A percentile compares a stretch with the other conserved stretches of the same genome.
Conservation (phyloP, 495 filamentous ascomycete species). For the Lasiosphaeria miniovina region DNA sequence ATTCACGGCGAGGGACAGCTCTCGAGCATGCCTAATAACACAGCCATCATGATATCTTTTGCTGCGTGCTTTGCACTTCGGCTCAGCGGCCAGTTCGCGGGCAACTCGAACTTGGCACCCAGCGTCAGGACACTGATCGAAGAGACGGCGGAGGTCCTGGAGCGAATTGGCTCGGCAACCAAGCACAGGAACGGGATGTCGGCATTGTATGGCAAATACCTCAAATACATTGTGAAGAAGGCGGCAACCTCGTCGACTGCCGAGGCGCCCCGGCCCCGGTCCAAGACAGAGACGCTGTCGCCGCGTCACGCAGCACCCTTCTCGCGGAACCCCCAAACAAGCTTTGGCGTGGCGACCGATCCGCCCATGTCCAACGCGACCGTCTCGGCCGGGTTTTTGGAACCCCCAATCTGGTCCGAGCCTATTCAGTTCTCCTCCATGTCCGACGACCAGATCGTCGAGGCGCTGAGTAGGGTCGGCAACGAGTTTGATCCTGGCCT, state of each 20-base stretch:
- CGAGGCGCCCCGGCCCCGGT: conserved; percentile 11
- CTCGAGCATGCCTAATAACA: conserved; percentile 75
- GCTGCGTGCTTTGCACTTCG: conserved; percentile 68
- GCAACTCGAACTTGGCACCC: conserved; percentile 59
- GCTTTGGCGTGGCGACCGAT: conserved; percentile 18
- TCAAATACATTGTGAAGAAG: conserved; percentile 55
- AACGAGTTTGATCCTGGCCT: conserved; percentile 52
- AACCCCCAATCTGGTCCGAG: conserved; percentile 43
- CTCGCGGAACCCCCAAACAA: conserved; percentile 14
- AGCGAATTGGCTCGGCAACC: conserved; percentile 62
- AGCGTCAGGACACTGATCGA: conserved; percentile 66
- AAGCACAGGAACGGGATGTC: conserved; percentile 62
- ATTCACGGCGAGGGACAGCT: conserved; percentile 68
- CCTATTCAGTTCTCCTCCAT: conserved; percentile 64
- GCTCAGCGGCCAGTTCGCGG: conserved; percentile 56
- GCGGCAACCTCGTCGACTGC: conserved; percentile 20
- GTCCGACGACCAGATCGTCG: conserved; percentile 62
- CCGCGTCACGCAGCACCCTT: conserved; percentile 9
- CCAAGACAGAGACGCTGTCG: conserved; percentile 9
- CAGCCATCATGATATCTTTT: conserved; percentile 74
- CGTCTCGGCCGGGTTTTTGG: conserved; percentile 24
- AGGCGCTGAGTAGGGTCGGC: conserved; percentile 58
- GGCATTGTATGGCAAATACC: conserved; percentile 58
- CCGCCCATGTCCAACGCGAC: conserved; percentile 13
- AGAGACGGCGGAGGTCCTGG: conserved; percentile 65